A percentile compares a stretch with the other conserved stretches of the same genome.
These are phyloP conservation scores for Nothophytophthora sp. DNA, from an alignment of 352 stramenopile species.

Conservation along the genomic window DNA sequence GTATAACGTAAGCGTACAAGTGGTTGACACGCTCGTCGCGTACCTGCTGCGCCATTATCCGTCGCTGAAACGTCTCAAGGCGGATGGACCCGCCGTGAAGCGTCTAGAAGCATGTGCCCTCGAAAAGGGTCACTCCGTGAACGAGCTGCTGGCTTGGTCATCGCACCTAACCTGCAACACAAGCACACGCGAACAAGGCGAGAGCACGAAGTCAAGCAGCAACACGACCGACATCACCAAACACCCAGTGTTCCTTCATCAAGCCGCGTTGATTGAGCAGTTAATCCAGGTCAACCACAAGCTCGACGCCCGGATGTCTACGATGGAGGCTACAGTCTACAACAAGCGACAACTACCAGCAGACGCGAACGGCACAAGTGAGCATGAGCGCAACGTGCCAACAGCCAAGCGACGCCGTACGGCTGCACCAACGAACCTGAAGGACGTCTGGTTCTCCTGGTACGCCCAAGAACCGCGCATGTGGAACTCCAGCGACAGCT, in stretches of 20 bases:
- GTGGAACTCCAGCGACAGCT: neutral
- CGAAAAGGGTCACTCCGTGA: neutral
- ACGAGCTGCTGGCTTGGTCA: slow-evolving; percentile 9
- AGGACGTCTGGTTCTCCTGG: slow-evolving; percentile 7
- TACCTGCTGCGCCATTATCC: slow-evolving; percentile 14
- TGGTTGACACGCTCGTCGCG: slow-evolving; percentile 9
- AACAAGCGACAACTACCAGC: neutral
- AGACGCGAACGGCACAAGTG: neutral
- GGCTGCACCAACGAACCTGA: neutral
- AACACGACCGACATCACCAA: neutral
- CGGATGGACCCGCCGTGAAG: neutral
- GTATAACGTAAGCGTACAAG: slow-evolving; percentile 7
- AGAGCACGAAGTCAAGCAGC: neutral
- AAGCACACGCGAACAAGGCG: neutral
- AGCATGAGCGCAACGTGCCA: neutral
- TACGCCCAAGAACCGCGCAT: slow-evolving; percentile 7
- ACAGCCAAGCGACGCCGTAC: slow-evolving; percentile 1
- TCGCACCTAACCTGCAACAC: neutral
- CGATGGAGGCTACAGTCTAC: neutral
- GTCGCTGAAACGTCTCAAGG: neutral
- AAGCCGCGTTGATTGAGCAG: slow-evolving; percentile 2
- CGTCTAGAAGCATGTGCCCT: neutral
- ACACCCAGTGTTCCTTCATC: slow-evolving; percentile 1
- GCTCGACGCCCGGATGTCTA: neutral
- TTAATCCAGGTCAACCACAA: slow-evolving; percentile 1